Conservation (phyloP, 306 rosid species). For the Sechiopsis laciniata region DNA sequence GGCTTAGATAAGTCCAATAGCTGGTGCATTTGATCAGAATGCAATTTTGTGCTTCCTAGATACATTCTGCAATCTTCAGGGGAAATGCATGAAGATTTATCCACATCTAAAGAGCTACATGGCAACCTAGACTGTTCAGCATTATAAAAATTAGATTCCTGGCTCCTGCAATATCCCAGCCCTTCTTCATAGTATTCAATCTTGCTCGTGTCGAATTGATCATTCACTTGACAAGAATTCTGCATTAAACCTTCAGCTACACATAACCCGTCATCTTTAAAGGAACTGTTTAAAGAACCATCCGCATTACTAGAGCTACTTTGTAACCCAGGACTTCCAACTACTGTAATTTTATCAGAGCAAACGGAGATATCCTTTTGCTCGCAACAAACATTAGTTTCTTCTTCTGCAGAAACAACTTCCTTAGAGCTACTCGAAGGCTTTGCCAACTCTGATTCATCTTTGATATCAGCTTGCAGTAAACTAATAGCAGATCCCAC, state of each 20-base stretch:
- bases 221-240: slow-evolving; percentile 30
- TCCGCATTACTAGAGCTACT: slow-evolving; percentile 29
- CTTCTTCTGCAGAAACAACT: slow-evolving; percentile 35
- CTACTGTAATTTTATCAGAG: slow-evolving; percentile 37
- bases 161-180: slow-evolving; percentile 33
- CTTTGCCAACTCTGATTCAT: slow-evolving; percentile 34
- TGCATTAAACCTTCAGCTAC: not conserved
- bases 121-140: slow-evolving; percentile 33
- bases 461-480: slow-evolving; percentile 31
- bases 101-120: slow-evolving; percentile 31
- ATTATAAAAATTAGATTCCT: slow-evolving; percentile 48
- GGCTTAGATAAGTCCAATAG: slow-evolving; percentile 28
- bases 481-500: slow-evolving; percentile 33
- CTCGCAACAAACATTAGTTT: slow-evolving; percentile 22
- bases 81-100: slow-evolving; percentile 26
- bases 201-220: slow-evolving; percentile 30
- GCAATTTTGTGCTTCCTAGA: slow-evolving; percentile 18
- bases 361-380: slow-evolving; percentile 22
- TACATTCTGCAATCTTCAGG: slow-evolving; percentile 26
- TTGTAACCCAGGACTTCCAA: slow-evolving; percentile 36
- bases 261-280: slow-evolving; percentile 26
- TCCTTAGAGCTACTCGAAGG: slow-evolving; percentile 28
- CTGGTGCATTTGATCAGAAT: slow-evolving; percentile 31
- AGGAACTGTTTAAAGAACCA: slow-evolving; percentile 23
- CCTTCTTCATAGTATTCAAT: slow-evolving; percentile 20